Evolutionary conservation across 2,329 filamentous ascomycete genomes (phyloP).

Genomic region (Ambrosiella xylebori): DNA sequence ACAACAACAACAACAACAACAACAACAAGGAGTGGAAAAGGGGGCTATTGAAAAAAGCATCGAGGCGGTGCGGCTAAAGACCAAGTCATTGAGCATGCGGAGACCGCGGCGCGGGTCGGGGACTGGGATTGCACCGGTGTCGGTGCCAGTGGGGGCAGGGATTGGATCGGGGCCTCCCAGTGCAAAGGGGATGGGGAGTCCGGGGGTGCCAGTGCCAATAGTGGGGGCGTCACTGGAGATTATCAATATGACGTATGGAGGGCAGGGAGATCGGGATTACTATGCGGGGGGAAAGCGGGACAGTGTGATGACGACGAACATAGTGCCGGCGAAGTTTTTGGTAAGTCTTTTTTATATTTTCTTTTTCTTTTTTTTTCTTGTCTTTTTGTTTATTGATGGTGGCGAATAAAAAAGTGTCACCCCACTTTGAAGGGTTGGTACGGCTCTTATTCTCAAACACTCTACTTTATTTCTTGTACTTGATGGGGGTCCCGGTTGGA

Average conservation of each 20-base stretch:
- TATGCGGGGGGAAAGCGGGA: background rate
- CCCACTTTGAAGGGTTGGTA: no score
- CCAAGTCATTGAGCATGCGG: conserved; percentile 1
- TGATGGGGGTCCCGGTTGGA: background rate
- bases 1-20: background rate
- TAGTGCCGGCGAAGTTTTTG: background rate
- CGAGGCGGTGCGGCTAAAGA: background rate
- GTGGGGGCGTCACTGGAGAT: background rate
- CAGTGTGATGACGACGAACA: background rate
- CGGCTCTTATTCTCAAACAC: background rate
- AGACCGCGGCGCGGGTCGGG: background rate
- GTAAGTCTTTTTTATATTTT: background rate
- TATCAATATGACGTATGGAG: background rate
- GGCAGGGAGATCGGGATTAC: background rate
- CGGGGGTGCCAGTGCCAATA: background rate
- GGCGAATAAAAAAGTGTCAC: no score
- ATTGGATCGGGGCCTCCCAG: background rate
- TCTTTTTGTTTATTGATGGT: no score
- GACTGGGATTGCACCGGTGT: background rate
- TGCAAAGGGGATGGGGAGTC: background rate
- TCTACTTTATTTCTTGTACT: background rate
- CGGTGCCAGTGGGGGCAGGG: background rate
- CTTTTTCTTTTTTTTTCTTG: background rate
- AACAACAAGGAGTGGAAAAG: background rate
- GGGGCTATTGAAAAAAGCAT: background rate